These are phyloP conservation scores for Malbranchea cinnamomea DNA, from an alignment of 2,329 filamentous ascomycete genomes.

Conservation along the genomic window DNA sequence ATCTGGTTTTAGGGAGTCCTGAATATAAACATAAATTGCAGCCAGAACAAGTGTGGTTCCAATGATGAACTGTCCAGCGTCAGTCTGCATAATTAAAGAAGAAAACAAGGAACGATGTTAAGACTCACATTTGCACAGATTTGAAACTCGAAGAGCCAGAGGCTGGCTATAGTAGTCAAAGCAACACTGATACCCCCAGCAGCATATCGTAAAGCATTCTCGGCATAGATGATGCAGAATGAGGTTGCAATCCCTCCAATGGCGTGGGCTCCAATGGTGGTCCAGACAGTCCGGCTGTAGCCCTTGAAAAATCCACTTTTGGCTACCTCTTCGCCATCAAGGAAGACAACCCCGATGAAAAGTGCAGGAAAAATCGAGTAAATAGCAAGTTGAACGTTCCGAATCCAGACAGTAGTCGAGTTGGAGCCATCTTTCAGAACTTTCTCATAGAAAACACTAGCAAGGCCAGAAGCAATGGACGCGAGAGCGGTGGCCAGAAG, in stretches of 20 bases:
- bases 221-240: conserved; percentile 65
- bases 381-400: conserved; percentile 87
- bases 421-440: conserved; percentile 71
- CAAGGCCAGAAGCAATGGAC: conserved; percentile 67
- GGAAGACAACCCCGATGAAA: conserved; percentile 70
- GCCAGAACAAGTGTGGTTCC: conserved; percentile 66
- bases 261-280: conserved; percentile 68
- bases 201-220: conserved; percentile 89
- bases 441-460: conserved; percentile 59
- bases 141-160: conserved; percentile 70
- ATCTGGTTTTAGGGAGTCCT: conserved; percentile 5
- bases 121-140: conserved; percentile 55
- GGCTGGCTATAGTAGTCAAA: conserved; percentile 69
- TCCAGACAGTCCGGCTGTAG: conserved; percentile 87
- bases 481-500: conserved; percentile 63
- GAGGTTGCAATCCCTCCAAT: conserved; percentile 71
- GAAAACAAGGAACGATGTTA: conserved; percentile 3
- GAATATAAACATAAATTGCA: conserved; percentile 65
- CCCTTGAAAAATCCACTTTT: conserved; percentile 85
- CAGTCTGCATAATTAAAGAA: conserved; percentile 5
- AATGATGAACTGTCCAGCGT: conserved; percentile 51
- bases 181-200: conserved; percentile 86
- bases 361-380: conserved; percentile 86
- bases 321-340: conserved; percentile 71
- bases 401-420: conserved; percentile 72